phyloP scores from a whole-genome alignment of 2,329 filamentous ascomycete genomes.

The Calonectria hawksworthii region DNA sequence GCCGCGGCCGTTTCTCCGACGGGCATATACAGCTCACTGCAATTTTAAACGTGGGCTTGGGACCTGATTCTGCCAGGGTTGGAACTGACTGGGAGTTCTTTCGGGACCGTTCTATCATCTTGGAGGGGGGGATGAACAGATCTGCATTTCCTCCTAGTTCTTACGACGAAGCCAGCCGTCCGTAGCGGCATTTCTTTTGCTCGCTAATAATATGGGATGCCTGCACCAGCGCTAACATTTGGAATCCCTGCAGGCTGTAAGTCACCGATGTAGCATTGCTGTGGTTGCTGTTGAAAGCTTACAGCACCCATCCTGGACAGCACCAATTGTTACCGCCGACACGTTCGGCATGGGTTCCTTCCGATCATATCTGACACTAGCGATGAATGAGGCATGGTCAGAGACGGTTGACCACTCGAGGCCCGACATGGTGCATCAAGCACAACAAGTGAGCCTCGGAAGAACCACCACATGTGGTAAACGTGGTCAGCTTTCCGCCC shows the following conservation, averaged over 20 bases:
- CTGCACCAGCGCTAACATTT: not conserved
- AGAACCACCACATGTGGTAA: not conserved
- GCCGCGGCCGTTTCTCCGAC: not conserved
- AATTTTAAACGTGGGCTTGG: not conserved
- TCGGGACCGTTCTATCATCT: too few species aligned
- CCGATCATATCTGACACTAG: not conserved
- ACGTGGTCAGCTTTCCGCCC: not conserved
- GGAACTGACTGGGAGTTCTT: not conserved
- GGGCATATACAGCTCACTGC: not conserved
- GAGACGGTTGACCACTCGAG: not conserved
- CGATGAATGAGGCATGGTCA: not conserved
- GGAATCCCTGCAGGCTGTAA: not conserved
- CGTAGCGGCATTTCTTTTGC: not conserved
- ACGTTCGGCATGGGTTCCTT: not conserved
- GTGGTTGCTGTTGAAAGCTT: not conserved
- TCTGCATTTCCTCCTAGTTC: not conserved
- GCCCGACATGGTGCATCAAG: constrained; percentile 15
- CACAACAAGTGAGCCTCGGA: not conserved
- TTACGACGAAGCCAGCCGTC: not conserved
- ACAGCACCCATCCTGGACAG: not conserved
- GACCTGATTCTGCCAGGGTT: not conserved
- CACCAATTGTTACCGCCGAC: not conserved
- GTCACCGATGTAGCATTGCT: not conserved
- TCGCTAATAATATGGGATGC: not conserved
- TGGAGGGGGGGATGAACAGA: too few species aligned